A percentile compares a stretch with the other conserved stretches of the same genome.
These are phyloP conservation scores for Globisporangium emineosum DNA, from an alignment of 352 stramenopile species.

Conservation along the genomic window DNA sequence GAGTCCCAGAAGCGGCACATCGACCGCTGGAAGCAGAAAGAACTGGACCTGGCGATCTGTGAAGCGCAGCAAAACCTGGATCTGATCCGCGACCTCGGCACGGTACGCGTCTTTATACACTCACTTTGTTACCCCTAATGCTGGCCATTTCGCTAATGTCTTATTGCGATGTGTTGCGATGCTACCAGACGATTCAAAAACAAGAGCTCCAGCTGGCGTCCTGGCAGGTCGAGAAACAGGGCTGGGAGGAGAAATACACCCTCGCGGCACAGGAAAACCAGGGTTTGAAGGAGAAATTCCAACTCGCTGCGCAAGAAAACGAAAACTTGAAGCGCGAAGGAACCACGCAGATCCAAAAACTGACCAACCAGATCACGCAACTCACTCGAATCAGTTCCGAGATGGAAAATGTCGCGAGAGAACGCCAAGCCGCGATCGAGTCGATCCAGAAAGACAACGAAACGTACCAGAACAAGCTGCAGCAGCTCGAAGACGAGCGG, in stretches of 20 bases:
- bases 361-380: constrained; percentile 46
- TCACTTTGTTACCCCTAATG: not conserved
- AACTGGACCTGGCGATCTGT: constrained; percentile 73
- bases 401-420: constrained; percentile 43
- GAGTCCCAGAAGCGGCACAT: constrained; percentile 86
- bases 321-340: constrained; percentile 50
- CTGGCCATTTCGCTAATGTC: not conserved
- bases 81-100: constrained; percentile 48
- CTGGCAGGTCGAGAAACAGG: constrained; percentile 59
- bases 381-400: constrained; percentile 43
- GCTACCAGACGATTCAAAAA: constrained; percentile 47
- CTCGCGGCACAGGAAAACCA: constrained; percentile 52
- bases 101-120: constrained; percentile 22
- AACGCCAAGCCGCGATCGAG: constrained; percentile 35
- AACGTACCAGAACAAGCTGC: constrained; percentile 33
- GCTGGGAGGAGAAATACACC: constrained; percentile 82
- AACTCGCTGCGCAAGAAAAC: constrained; percentile 42
- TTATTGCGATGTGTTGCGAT: not conserved
- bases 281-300: constrained; percentile 70
- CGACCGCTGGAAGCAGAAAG: constrained; percentile 82
- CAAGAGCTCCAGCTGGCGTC: constrained; percentile 55
- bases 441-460: constrained; percentile 40
- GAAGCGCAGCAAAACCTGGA: constrained; percentile 68
- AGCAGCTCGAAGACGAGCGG: constrained; percentile 47
- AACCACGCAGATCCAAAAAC: constrained; percentile 48